phyloP scores from a whole-genome alignment of 306 rosid genomes.

The peach (Prunus persica) region DNA sequence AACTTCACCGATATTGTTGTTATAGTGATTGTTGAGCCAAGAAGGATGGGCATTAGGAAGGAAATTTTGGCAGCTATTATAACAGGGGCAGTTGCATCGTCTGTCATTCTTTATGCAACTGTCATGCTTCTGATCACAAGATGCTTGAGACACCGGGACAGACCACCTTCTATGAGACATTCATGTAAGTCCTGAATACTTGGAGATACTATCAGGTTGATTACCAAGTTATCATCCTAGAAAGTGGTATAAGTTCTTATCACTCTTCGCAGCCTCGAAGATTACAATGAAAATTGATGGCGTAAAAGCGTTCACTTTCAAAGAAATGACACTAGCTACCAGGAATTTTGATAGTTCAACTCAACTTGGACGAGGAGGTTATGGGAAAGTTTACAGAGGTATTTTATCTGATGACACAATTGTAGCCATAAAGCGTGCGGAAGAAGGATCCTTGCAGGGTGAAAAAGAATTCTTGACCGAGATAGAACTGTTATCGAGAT shows the following conservation, averaged over 20 bases:
- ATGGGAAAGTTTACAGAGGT: constrained; percentile 90
- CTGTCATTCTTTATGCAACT: constrained; percentile 38
- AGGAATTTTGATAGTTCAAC: constrained; percentile 50
- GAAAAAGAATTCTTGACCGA: constrained; percentile 89
- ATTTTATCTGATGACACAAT: constrained; percentile 47
- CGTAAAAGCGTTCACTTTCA: constrained; percentile 60
- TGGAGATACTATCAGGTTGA: constrained; percentile 4
- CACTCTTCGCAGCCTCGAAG: constrained; percentile 51
- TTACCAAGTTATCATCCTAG: constrained; percentile 8
- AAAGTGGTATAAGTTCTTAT: constrained; percentile 16
- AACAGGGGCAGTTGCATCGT: constrained; percentile 46
- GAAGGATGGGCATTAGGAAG: constrained; percentile 21
- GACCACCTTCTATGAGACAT: constrained; percentile 44
- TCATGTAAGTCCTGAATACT: constrained; percentile 42
- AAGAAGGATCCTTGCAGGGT: constrained; percentile 86
- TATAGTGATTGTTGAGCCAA: constrained; percentile 27
- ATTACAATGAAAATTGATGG: constrained; percentile 66
- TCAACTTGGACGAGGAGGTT: constrained; percentile 90
- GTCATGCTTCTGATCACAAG: constrained; percentile 42
- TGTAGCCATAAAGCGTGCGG: constrained; percentile 86
- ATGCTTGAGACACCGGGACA: constrained; percentile 25
- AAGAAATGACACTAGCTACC: constrained; percentile 72
- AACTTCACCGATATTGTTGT: constrained; percentile 7
- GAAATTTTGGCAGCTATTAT: constrained; percentile 41
- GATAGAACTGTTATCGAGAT: constrained; percentile 78